Conservation (phyloP, 2,329 filamentous ascomycete species). For the Diaporthe australafricana region DNA sequence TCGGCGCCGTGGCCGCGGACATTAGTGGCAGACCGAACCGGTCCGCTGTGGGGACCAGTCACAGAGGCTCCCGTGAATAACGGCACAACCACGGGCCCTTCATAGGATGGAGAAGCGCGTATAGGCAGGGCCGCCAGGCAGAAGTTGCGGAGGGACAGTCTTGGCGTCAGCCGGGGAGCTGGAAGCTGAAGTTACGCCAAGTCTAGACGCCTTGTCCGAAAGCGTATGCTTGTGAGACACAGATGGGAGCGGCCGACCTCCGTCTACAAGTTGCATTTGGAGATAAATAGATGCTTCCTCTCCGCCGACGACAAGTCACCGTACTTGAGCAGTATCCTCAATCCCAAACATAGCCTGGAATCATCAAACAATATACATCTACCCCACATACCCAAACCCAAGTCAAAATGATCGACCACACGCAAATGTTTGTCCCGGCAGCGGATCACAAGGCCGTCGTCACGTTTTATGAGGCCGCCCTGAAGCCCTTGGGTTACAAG, state of each 20-base stretch:
- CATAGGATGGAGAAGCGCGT: neutral
- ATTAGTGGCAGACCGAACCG: conserved; percentile 19
- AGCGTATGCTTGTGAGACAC: neutral
- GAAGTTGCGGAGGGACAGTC: neutral
- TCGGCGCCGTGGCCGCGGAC: conserved; percentile 7
- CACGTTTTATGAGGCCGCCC: conserved; percentile 49
- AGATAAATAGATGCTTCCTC: conserved; percentile 15
- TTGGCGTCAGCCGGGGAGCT: neutral
- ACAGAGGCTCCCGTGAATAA: neutral
- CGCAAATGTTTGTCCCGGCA: conserved; percentile 46
- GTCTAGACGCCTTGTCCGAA: neutral
- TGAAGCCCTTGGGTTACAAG: conserved; percentile 51
- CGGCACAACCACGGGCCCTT: neutral
- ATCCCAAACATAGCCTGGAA: neutral
- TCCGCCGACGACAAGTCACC: neutral
- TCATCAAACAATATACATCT: neutral
- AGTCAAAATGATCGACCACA: conserved; percentile 48
- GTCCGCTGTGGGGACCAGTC: neutral
- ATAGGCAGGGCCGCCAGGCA: neutral
- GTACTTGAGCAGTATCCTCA: neutral
- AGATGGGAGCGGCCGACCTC: neutral
- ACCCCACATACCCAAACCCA: neutral
- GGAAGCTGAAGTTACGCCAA: neutral
- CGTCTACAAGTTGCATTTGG: neutral
- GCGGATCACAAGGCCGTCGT: conserved; percentile 45